Percentiles rank a stretch among this genome's conserved stretches.
phyloP scores from a whole-genome alignment of 257 asterid genomes.

The Cruciata laevipes region DNA sequence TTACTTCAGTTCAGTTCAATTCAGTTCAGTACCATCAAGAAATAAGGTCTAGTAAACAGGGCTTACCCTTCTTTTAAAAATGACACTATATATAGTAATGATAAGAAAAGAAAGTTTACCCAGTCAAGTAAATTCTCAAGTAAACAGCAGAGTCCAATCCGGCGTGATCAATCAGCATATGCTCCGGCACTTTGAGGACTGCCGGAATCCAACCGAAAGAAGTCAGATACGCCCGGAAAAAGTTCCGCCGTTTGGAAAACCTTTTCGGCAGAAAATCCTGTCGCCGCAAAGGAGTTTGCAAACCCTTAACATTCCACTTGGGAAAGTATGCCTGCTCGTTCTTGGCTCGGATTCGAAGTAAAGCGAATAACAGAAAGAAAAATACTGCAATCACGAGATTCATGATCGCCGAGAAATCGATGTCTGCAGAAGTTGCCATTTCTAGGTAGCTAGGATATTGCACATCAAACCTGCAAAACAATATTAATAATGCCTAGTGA shows the following conservation, averaged over 20 bases:
- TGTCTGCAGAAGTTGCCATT: no score
- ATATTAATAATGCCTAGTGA: no score
- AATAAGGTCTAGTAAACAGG: no score
- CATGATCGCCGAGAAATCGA: no score
- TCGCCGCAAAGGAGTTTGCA: slow-evolving; percentile 43
- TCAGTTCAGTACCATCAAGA: no score
- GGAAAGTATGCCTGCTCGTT: slow-evolving; percentile 83
- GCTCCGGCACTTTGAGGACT: slow-evolving; percentile 84
- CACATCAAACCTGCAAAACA: no score
- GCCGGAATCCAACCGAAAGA: slow-evolving; percentile 89
- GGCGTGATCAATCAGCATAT: slow-evolving; percentile 84
- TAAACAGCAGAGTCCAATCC: slow-evolving; percentile 91
- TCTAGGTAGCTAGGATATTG: no score
- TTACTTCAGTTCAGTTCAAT: no score
- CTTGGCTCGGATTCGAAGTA: slow-evolving; percentile 51
- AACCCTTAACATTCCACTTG: slow-evolving; percentile 50
- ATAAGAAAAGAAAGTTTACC: slow-evolving; percentile 33
- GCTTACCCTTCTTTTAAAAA: no score
- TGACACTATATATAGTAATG: no score
- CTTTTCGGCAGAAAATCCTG: no score
- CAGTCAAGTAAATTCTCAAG: slow-evolving; percentile 78
- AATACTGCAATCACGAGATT: slow-evolving; percentile 47
- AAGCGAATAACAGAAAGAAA: slow-evolving; percentile 74
- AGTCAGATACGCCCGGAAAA: slow-evolving; percentile 25
- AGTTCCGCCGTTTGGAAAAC: slow-evolving; percentile 37